These are phyloP conservation scores for Salvia hispanica DNA, from an alignment of 257 asterid species.

Conservation along the genomic window DNA sequence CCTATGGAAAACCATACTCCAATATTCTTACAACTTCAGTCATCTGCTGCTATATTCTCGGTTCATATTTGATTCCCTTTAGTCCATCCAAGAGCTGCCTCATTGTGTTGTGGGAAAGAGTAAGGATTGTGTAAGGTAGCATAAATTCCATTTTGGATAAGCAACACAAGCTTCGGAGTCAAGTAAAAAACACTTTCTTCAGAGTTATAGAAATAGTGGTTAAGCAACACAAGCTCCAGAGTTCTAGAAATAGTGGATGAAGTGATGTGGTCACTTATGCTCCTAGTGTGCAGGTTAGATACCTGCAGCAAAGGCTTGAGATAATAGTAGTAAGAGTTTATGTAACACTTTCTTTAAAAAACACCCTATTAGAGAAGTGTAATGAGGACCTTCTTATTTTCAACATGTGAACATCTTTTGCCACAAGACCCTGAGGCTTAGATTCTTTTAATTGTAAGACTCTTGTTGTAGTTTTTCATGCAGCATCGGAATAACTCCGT, in stretches of 20 bases:
- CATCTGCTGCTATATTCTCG: not conserved
- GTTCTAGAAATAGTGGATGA: not conserved
- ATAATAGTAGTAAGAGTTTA: not conserved
- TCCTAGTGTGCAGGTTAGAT: not conserved
- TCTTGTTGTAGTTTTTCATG: not conserved
- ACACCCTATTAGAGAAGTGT: not conserved
- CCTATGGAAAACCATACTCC: too few species aligned
- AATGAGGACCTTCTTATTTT: not conserved
- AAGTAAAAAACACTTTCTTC: not conserved
- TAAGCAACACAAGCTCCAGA: conserved; percentile 1
- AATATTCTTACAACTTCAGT: not conserved
- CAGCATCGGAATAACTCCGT: not conserved
- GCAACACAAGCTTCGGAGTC: too few species aligned
- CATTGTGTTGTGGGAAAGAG: not conserved
- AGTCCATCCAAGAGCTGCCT: conserved; percentile 4
- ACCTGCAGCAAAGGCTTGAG: not conserved
- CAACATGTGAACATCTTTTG: not conserved
- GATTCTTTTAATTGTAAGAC: conserved; percentile 3
- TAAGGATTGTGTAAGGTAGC: not conserved
- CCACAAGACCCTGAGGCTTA: not conserved
- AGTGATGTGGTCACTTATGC: not conserved
- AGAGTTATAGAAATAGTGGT: not conserved
- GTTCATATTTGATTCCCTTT: conserved; percentile 9
- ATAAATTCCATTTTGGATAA: not conserved
- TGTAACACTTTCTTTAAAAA: conserved; percentile 18